phyloP scores from a whole-genome alignment of 2,329 filamentous ascomycete genomes.

The Tolypocladium endophyticum region DNA sequence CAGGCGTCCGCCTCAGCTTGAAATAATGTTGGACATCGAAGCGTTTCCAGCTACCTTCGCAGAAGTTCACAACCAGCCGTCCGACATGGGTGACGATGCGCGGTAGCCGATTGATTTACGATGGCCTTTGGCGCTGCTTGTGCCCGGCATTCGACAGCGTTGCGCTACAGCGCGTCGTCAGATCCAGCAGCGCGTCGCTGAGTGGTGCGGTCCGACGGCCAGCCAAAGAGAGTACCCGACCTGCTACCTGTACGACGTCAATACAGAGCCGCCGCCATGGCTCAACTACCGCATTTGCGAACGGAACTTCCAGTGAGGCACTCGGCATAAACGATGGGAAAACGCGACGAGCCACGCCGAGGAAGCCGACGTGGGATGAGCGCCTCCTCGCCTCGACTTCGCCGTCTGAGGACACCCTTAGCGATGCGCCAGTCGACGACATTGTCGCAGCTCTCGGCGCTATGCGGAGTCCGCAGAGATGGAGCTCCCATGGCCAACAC shows the following conservation, averaged over 20 bases:
- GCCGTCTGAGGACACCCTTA: conserved; percentile 10
- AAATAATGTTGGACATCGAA: background rate
- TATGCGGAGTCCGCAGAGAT: conserved; percentile 12
- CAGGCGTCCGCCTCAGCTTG: conserved; percentile 1
- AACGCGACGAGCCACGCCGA: background rate
- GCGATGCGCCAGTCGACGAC: conserved; percentile 9
- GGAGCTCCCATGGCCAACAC: conserved; percentile 8
- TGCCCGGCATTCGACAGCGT: conserved; percentile 43
- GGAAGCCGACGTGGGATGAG: conserved; percentile 2
- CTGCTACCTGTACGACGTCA: background rate
- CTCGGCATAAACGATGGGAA: background rate
- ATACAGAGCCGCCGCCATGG: conserved; percentile 9
- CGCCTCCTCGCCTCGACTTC: conserved; percentile 8
- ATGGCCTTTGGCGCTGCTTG: conserved; percentile 55
- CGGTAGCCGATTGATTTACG: conserved; percentile 26
- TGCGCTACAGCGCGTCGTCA: conserved; percentile 22
- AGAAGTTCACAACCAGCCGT: background rate
- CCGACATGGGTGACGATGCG: conserved; percentile 14
- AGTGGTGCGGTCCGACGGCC: background rate
- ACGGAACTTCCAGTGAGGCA: background rate
- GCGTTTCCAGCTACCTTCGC: background rate
- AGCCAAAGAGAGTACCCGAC: background rate
- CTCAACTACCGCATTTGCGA: conserved; percentile 2
- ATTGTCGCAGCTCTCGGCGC: conserved; percentile 16
- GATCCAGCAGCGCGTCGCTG: conserved; percentile 6